phyloP scores from a whole-genome alignment of 2,329 filamentous ascomycete species.

The Verticillium zaregamsianum region DNA sequence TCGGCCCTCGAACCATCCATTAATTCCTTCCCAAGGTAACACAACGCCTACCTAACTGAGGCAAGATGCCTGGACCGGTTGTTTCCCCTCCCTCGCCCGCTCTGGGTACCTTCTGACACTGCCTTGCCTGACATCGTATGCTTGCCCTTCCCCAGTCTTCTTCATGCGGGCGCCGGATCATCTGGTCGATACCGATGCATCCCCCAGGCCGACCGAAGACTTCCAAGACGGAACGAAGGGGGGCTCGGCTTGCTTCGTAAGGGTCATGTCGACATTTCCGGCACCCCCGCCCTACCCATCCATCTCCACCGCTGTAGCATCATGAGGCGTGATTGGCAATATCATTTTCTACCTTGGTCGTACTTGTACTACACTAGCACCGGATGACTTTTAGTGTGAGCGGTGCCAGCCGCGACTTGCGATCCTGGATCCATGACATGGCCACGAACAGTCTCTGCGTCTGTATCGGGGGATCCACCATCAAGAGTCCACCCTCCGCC shows the following conservation, averaged over 20 bases:
- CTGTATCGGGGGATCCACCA: not conserved
- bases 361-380: not conserved
- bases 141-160: too few relatives aligned
- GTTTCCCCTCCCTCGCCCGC: not conserved
- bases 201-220: not conserved
- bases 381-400: not conserved
- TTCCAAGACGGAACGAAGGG: not conserved
- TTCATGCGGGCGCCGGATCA: not conserved
- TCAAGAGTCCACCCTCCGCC: not conserved
- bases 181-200: not conserved
- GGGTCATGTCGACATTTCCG: not conserved
- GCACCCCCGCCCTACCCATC: not conserved
- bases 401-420: not conserved
- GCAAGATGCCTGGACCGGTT: too few relatives aligned
- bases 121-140: not conserved
- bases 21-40: not conserved
- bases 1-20: not conserved
- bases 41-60: too few relatives aligned
- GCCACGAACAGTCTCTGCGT: not conserved
- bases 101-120: too few relatives aligned
- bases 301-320: not conserved
- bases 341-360: not conserved
- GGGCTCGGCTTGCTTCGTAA: not conserved
- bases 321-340: not conserved
- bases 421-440: not conserved